Base-by-base conservation (phyloP, 2,329 filamentous ascomycete species). In the Trichoderma lentiforme region DNA sequence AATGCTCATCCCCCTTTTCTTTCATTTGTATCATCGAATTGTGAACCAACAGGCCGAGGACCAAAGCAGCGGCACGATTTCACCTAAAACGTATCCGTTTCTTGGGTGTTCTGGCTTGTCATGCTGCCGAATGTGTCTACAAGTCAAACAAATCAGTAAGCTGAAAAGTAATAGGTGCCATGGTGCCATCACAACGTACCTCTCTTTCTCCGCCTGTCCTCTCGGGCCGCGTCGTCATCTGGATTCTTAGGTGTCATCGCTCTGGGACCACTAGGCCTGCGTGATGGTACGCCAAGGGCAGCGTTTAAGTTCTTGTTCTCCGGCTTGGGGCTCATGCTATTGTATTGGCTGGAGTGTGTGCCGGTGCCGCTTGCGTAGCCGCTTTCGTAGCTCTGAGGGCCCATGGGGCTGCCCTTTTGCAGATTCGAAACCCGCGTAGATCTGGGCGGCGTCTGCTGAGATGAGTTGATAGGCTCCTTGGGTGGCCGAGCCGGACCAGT, bases 191-290 rank as follows among this genome's bases (percentile, higher is more conserved):
- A 8, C 28, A 34, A 76, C 84, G 77, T 82, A 90, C 88, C 86
- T 85, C 88, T 84, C 82, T 90, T 90, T 56, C 86, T 83, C 75
- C 87, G 82, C 74, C 85, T 82, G 73, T 87, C 86, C 30, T 84
- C 84, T 69, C 80, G 80, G 9, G 82, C 82, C 24, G 81, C 82
- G 71, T 85, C 85, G 56, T 86, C 84, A 61, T 85, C 82, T 0
- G 82, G 82, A 71, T 83, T 86, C 79, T 84, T 88, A 0, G 88
- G 88, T 6, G 88, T 90, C 88, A 90, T 90, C 21, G 88, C 87
- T 74, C 88, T 81, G 15, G 88, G 88, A 26, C 88, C 88, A 68
- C 86, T 89, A 28, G 88, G 88, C 71, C 87, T 80, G 63, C 88
- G 83, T 9, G 83, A 79, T n/a, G 86, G 86, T 4, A 85, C 82